Conservation (phyloP, 441 rosid species). For the Euphorbia schlechtendalii region DNA sequence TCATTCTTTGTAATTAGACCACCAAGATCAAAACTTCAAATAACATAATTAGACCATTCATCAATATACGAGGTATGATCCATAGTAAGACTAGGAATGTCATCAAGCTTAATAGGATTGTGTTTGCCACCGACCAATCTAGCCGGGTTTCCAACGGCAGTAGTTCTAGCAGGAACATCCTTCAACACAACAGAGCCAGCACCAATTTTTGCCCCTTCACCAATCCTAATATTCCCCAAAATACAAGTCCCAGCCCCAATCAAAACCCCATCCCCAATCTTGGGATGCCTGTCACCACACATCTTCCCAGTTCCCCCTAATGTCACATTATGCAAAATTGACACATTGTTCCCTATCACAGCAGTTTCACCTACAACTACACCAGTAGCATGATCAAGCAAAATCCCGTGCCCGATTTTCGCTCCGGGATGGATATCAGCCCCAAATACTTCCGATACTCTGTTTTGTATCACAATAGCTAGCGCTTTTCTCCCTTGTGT, state of each 20-base stretch:
- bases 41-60: slow-evolving; percentile 80
- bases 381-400: slow-evolving; percentile 66
- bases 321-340: slow-evolving; percentile 80
- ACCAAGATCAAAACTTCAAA: slow-evolving; percentile 26
- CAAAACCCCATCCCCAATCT: too few species aligned
- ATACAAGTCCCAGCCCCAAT: slow-evolving; percentile 87
- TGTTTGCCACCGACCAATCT: slow-evolving; percentile 70
- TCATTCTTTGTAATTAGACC: too few species aligned
- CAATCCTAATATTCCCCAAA: slow-evolving; percentile 65
- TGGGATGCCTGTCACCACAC: slow-evolving; percentile 74
- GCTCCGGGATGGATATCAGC: not conserved
- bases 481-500: not conserved
- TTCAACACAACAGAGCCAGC: slow-evolving; percentile 80
- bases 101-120: slow-evolving; percentile 52
- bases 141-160: slow-evolving; percentile 90
- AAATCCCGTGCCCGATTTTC: not conserved
- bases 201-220: slow-evolving; percentile 83
- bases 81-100: slow-evolving; percentile 69
- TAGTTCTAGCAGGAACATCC: slow-evolving; percentile 68
- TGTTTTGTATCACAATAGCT: slow-evolving; percentile 1
- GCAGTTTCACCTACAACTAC: slow-evolving; percentile 84
- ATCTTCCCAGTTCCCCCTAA: slow-evolving; percentile 81
- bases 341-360: slow-evolving; percentile 70
- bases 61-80: slow-evolving; percentile 66
- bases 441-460: not conserved